A percentile compares a stretch with the other conserved stretches of the same genome.
These are phyloP conservation scores for Tulasnella sp. DNA, from an alignment of 768 basidiomycete genomes.

Conservation along the genomic window DNA sequence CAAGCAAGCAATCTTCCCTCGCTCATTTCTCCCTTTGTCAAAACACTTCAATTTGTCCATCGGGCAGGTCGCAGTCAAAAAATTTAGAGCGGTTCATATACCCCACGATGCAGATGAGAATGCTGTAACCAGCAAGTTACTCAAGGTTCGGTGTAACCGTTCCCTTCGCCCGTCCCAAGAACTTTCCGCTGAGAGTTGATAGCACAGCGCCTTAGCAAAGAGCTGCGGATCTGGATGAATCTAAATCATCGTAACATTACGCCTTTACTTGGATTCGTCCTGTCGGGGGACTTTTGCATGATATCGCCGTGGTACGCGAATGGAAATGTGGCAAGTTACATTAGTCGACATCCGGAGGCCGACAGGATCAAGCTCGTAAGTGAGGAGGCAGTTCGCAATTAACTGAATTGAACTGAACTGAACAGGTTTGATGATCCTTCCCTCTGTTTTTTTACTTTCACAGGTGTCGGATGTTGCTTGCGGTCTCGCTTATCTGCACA, in stretches of 20 bases:
- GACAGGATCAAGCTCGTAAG: slow-evolving; percentile 1
- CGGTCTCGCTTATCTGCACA: slow-evolving; percentile 2
- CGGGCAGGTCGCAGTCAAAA: background rate
- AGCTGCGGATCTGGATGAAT: background rate
- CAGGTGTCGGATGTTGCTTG: slow-evolving; percentile 1
- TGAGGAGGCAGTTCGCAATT: background rate
- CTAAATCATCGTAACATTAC: background rate
- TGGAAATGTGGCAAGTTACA: background rate
- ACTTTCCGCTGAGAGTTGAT: background rate
- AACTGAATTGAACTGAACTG: background rate
- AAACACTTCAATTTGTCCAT: no score
- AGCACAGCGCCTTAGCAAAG: background rate
- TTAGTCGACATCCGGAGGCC: background rate
- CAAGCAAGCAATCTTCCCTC: background rate
- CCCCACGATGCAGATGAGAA: background rate
- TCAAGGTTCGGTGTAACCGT: background rate
- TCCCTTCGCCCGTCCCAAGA: background rate
- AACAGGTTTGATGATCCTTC: background rate
- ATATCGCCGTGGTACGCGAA: background rate
- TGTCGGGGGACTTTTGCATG: background rate
- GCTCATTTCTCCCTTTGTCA: no score
- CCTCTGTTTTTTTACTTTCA: background rate
- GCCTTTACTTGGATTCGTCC: background rate
- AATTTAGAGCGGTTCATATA: background rate
- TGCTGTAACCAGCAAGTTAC: background rate